These are phyloP conservation scores for Aspergillus calidoustus DNA, from an alignment of 2,329 filamentous ascomycete species.

Conservation along the genomic window DNA sequence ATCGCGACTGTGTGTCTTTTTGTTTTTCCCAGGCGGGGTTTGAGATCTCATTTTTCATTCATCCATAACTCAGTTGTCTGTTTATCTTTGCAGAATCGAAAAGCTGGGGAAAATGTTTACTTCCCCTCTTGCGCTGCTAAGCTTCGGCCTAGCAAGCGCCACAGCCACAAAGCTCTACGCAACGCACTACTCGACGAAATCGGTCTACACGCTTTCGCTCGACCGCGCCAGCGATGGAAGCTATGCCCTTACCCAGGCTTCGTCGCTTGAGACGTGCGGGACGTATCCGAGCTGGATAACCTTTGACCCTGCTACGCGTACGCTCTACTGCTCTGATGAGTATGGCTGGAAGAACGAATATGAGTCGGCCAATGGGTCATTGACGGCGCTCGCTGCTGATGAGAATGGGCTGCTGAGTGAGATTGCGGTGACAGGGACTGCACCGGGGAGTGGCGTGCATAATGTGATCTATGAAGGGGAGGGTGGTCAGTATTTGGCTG, in stretches of 20 bases:
- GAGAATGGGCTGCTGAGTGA: constrained; percentile 28
- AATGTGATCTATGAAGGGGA: constrained; percentile 38
- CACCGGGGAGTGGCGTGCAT: constrained; percentile 38
- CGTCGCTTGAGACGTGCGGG: constrained; percentile 37
- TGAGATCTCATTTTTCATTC: background rate
- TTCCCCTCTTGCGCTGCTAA: background rate
- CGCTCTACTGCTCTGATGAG: constrained; percentile 44
- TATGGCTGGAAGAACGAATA: constrained; percentile 30
- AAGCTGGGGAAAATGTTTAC: background rate
- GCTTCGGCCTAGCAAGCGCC: constrained; percentile 2
- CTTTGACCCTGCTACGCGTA: constrained; percentile 30
- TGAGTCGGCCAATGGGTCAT: constrained; percentile 34
- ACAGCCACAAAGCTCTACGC: constrained; percentile 37
- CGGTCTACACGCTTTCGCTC: constrained; percentile 40
- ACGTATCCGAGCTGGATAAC: constrained; percentile 44
- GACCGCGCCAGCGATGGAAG: constrained; percentile 27
- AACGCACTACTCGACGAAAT: constrained; percentile 42
- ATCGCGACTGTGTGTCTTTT: background rate
- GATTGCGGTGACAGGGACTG: constrained; percentile 25
- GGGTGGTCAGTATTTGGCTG: constrained; percentile 35
- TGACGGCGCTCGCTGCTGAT: constrained; percentile 31
- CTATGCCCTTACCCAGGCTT: constrained; percentile 28
- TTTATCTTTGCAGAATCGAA: background rate
- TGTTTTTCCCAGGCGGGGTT: background rate
- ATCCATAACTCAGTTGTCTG: background rate